A percentile compares a stretch with the other conserved stretches of the same genome.
Evolutionary conservation across 345 rosid species (phyloP).

Genomic region (Eucalyptus sp.): DNA sequence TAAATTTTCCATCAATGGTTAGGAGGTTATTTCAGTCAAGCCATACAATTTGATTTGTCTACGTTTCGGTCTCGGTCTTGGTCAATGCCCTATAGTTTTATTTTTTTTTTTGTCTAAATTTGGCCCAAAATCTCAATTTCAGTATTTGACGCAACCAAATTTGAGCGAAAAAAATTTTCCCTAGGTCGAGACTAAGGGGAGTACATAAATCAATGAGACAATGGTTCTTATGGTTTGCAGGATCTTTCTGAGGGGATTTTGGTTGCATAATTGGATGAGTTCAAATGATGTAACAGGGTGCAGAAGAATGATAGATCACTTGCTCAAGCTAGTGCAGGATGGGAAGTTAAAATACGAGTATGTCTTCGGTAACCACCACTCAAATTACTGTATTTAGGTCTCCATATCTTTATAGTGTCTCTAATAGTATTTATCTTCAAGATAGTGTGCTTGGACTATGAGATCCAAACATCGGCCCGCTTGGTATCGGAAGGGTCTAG

Average conservation of each 20-base stretch:
- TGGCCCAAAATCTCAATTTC: not conserved
- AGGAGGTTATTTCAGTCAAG: too few relatives aligned
- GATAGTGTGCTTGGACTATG: not conserved
- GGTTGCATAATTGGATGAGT: not conserved
- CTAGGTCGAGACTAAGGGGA: too few relatives aligned
- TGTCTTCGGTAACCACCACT: not conserved
- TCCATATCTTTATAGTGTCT: not conserved
- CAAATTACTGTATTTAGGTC: not conserved
- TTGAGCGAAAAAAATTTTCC: too few relatives aligned
- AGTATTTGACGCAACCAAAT: not conserved
- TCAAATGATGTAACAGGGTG: not conserved
- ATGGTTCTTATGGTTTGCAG: too few relatives aligned
- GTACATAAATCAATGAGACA: too few relatives aligned
- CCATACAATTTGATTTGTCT: too few relatives aligned
- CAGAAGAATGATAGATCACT: not conserved
- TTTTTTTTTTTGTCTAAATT: not conserved
- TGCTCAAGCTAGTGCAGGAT: not conserved
- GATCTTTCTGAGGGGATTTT: not conserved
- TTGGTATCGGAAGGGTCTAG: not conserved
- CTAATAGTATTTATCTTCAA: not conserved
- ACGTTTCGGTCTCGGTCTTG: not conserved
- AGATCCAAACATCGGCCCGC: not conserved
- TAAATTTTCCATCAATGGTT: not conserved
- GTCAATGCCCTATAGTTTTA: not conserved
- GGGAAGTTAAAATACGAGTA: slow-evolving; percentile 48